Evolutionary conservation across 305 asterid genomes (phyloP), one percentile per base, ranked within the genome.

Genomic region (Fraxinus platypoda): DNA sequence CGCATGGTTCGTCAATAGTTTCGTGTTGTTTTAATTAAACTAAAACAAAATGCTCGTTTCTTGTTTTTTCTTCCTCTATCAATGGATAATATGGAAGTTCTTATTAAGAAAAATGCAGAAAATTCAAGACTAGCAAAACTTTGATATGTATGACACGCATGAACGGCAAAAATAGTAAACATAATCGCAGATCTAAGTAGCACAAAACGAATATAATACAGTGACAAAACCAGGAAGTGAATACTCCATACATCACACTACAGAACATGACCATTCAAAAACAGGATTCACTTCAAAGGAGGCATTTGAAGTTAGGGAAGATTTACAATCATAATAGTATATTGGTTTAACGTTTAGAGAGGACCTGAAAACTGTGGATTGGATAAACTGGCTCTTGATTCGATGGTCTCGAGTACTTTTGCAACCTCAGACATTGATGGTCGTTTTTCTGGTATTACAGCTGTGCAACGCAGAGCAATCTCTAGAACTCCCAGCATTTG

Each of bases 371-470:
- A 66, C 80, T 85, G 87, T 66, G 81, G 78, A 49, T 49, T 83
- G 46, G 84, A 87, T 64, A 83, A 43, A 38, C 86, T 79, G 71
- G 84, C 78, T 74, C 86, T 89, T 19, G 87, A 84, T 74, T 83
- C 73, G 75, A 93, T 85, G 68, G 89, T 89, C 81, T 90, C 90
- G 76, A 94, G 94, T 41, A 80, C 84, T 78, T 82, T 89, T 17
- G 87, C 89, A 79, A 92, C 94, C 76, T 93, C 92, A 71, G 81
- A 76, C 95, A 93, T 91, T 2, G 94, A 85, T 23, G 98, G 98
- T 86, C 98, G 88, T 88, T 92, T 95, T 80, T 95, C 97, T 4
- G 97, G 95, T 41, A 87, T 75, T 19, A 93, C 93, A 68, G 86
- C 82, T 3, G 96, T 93, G 81, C 98, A 92, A 25, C 82, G 82